Evolutionary conservation across 2,329 filamentous ascomycete species (phyloP).

Genomic region (Rugonectria rugulosa): DNA sequence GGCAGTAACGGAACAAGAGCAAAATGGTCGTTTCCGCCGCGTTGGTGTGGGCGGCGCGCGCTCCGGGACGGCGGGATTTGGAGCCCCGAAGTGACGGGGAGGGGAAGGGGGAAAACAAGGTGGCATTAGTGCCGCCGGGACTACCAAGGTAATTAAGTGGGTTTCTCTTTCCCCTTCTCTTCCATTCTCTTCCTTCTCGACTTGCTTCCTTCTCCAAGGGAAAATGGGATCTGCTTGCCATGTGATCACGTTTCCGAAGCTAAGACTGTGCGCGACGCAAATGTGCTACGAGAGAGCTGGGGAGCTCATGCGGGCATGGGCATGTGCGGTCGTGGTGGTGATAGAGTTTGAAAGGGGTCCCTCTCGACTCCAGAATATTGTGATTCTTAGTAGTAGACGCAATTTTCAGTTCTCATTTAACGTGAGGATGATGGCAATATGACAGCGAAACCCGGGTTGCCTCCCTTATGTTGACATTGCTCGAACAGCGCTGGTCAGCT

Average conservation of each 20-base stretch:
- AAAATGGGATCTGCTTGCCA: slow-evolving; percentile 12
- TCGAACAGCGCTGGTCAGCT: not conserved
- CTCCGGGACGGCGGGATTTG: slow-evolving; percentile 19
- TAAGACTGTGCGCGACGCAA: slow-evolving; percentile 1
- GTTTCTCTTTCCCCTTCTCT: not conserved
- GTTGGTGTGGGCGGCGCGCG: slow-evolving; percentile 7
- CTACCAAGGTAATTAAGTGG: slow-evolving; percentile 24
- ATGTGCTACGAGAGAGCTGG: too few species aligned
- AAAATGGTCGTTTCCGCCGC: not conserved
- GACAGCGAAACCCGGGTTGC: not conserved
- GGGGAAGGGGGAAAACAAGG: slow-evolving; percentile 36
- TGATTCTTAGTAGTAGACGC: not conserved
- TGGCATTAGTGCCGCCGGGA: slow-evolving; percentile 39
- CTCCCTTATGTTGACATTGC: too few species aligned
- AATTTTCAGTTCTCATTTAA: slow-evolving; percentile 11
- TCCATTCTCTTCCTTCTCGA: not conserved
- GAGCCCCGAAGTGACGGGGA: slow-evolving; percentile 22
- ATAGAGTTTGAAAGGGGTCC: not conserved
- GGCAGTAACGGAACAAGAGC: not conserved
- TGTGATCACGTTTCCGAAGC: slow-evolving; percentile 9
- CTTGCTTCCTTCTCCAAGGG: not conserved
- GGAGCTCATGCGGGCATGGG: not conserved
- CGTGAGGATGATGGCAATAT: slow-evolving; percentile 5
- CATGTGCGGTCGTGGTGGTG: slow-evolving; percentile 1
- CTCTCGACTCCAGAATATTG: too few species aligned